phyloP scores from a whole-genome alignment of 352 stramenopile genomes.

The Pythium scleroteichum region DNA sequence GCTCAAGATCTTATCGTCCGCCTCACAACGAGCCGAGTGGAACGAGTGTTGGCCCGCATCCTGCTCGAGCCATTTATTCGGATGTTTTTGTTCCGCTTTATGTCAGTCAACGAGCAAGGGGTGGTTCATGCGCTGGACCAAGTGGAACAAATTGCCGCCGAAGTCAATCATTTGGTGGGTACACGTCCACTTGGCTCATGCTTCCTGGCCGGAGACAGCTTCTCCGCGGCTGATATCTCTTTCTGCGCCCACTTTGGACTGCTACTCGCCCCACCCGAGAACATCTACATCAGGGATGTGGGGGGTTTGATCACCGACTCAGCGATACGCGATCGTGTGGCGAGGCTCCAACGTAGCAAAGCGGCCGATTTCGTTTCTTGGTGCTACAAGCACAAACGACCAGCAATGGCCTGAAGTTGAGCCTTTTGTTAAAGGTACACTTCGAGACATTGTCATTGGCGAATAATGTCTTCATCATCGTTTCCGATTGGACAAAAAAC shows the following conservation, averaged over 20 bases:
- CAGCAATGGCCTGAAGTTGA: too few species aligned
- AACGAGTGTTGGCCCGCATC: constrained; percentile 26
- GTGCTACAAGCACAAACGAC: constrained; percentile 58
- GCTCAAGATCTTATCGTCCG: constrained; percentile 29
- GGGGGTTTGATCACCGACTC: constrained; percentile 28
- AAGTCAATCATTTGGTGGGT: constrained; percentile 31
- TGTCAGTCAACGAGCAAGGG: constrained; percentile 39
- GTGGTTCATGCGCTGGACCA: constrained; percentile 32
- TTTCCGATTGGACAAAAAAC: constrained; percentile 22
- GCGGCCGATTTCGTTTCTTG: constrained; percentile 46
- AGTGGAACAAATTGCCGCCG: constrained; percentile 31
- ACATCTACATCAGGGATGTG: constrained; percentile 40
- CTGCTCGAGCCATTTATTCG: constrained; percentile 36
- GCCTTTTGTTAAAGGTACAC: too few species aligned
- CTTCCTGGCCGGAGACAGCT: constrained; percentile 41
- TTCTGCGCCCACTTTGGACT: constrained; percentile 54
- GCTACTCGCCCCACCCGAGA: constrained; percentile 38
- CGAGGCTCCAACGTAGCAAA: constrained; percentile 38
- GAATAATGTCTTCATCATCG: background rate
- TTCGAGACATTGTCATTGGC: too few species aligned
- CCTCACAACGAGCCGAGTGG: constrained; percentile 21
- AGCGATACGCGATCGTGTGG: constrained; percentile 33
- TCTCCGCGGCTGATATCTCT: constrained; percentile 54
- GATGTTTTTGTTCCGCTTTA: constrained; percentile 24
- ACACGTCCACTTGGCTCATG: constrained; percentile 36